A percentile compares a stretch with the other conserved stretches of the same genome.
Evolutionary conservation across 345 rosid species (phyloP).

Genomic region (Psidium guajava): DNA sequence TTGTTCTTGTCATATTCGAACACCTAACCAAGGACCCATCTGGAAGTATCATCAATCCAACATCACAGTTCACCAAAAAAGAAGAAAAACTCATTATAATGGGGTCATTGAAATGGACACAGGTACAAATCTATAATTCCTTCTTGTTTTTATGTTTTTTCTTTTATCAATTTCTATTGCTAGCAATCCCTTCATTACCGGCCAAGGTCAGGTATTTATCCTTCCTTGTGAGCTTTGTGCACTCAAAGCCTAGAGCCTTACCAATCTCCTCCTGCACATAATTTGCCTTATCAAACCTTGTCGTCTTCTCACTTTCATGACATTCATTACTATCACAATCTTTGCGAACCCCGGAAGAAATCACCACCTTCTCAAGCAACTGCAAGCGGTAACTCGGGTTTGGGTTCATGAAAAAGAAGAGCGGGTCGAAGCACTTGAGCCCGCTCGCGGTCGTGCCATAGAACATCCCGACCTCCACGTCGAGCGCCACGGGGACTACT

Average conservation of each 20-base stretch:
- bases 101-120: neutral
- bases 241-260: conserved; percentile 37
- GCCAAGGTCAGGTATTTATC: conserved; percentile 72
- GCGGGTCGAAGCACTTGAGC: conserved; percentile 56
- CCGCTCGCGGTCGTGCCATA: conserved; percentile 75
- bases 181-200: conserved; percentile 53
- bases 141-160: neutral
- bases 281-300: conserved; percentile 55
- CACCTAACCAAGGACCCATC: neutral
- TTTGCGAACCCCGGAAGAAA: neutral
- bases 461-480: conserved; percentile 37
- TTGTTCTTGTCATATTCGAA: neutral
- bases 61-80: neutral
- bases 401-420: conserved; percentile 63
- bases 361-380: conserved; percentile 32
- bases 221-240: conserved; percentile 62
- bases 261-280: conserved; percentile 48
- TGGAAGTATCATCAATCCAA: neutral
- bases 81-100: neutral
- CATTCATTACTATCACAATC: conserved; percentile 4
- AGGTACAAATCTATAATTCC: neutral
- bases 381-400: conserved; percentile 25
- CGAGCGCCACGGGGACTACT: conserved; percentile 56
- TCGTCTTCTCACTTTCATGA: conserved; percentile 5
- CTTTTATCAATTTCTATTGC: neutral